phyloP scores from a whole-genome alignment of 2,329 filamentous ascomycete species.

The Botrytis medusae region DNA sequence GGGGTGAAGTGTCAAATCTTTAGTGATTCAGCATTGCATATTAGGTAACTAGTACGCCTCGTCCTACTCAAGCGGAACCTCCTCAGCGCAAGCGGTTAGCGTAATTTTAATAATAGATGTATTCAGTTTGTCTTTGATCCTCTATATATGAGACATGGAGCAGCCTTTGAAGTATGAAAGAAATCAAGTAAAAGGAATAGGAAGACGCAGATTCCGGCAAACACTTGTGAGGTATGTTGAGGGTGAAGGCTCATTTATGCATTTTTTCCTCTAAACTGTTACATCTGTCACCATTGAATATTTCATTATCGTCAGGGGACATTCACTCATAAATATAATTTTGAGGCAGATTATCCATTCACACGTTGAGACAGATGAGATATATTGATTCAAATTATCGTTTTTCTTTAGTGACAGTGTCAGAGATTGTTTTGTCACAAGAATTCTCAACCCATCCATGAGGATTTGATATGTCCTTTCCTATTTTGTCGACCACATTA shows the following conservation, averaged over 20 bases:
- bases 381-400: neutral
- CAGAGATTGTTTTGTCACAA: neutral
- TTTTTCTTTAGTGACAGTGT: neutral
- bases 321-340: neutral
- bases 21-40: neutral
- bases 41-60: neutral
- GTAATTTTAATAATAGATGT: neutral
- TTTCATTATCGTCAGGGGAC: neutral
- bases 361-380: neutral
- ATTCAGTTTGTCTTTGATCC: neutral
- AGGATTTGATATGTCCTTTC: neutral
- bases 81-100: neutral
- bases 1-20: no score
- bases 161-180: neutral
- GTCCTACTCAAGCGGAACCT: neutral
- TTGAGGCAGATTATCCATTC: neutral
- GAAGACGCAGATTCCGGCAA: neutral
- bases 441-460: neutral
- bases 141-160: neutral
- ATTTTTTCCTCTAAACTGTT: neutral
- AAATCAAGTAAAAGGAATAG: neutral
- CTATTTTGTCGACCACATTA: neutral
- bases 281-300: neutral
- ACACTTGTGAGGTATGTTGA: neutral
- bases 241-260: neutral